phyloP scores from a whole-genome alignment of 495 filamentous ascomycete species.

The Lophiostoma macrostomum region DNA sequence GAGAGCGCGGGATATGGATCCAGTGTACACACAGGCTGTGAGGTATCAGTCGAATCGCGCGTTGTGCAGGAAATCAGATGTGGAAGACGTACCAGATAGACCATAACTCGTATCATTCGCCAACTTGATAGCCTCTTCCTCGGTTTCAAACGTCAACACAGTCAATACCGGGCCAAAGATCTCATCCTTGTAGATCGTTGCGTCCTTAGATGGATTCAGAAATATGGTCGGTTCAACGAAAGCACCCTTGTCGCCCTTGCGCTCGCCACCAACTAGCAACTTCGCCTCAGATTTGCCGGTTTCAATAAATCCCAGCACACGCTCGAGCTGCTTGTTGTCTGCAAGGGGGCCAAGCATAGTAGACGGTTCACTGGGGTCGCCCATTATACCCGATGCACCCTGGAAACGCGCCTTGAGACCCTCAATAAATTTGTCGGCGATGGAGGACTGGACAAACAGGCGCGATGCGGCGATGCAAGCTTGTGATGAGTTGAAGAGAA shows the following conservation, averaged over 20 bases:
- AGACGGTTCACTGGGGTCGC: constrained; percentile 45
- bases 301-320: constrained; percentile 37
- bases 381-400: constrained; percentile 49
- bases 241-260: constrained; percentile 24
- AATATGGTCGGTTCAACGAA: constrained; percentile 39
- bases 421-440: constrained; percentile 55
- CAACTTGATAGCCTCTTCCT: constrained; percentile 50
- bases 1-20: constrained; percentile 16
- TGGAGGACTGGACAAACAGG: constrained; percentile 55
- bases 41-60: not conserved
- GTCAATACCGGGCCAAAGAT: constrained; percentile 43
- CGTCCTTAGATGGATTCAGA: constrained; percentile 35
- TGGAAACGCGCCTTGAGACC: constrained; percentile 52
- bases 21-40: constrained; percentile 21
- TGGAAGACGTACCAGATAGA: constrained; percentile 6
- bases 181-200: constrained; percentile 35
- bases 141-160: constrained; percentile 49
- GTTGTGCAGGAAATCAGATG: not conserved
- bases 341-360: constrained; percentile 57
- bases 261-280: constrained; percentile 21
- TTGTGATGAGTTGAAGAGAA: constrained; percentile 60
- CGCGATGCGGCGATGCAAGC: constrained; percentile 58
- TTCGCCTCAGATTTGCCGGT: constrained; percentile 28
- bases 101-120: constrained; percentile 46
- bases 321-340: constrained; percentile 50